These are phyloP conservation scores for Xylariaceae sp. DNA, from an alignment of 2,329 filamentous ascomycete species.

Conservation along the genomic window DNA sequence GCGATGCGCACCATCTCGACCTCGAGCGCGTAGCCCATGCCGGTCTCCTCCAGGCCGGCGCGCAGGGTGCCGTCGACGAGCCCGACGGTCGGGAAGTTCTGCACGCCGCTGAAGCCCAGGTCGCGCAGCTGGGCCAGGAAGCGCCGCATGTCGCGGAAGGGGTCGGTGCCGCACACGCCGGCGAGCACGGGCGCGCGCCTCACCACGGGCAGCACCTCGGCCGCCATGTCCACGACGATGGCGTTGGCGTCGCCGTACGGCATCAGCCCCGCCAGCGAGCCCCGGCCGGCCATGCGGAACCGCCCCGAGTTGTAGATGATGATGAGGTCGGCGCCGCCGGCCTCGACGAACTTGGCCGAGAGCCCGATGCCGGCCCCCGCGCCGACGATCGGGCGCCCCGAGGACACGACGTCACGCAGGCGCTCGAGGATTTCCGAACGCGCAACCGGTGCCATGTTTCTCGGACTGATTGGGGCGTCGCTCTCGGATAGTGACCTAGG, in stretches of 20 bases:
- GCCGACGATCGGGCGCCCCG: constrained; percentile 55
- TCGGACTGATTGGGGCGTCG: too few species aligned
- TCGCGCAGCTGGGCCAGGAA: constrained; percentile 55
- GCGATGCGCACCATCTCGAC: constrained; percentile 60
- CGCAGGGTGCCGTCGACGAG: constrained; percentile 62
- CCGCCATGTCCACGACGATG: constrained; percentile 62
- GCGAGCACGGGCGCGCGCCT: constrained; percentile 58
- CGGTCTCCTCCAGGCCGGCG: constrained; percentile 61
- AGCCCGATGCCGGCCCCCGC: constrained; percentile 64
- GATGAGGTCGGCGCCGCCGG: constrained; percentile 61
- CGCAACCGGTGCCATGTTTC: constrained; percentile 40
- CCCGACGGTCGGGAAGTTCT: constrained; percentile 69
- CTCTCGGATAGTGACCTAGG: too few species aligned
- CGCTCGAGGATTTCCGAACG: constrained; percentile 47
- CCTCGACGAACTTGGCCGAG: constrained; percentile 63
- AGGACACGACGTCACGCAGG: constrained; percentile 45
- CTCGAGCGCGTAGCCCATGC: constrained; percentile 60
- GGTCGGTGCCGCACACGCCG: constrained; percentile 64
- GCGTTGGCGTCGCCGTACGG: constrained; percentile 65
- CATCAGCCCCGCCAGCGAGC: constrained; percentile 62
- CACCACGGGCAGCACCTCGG: constrained; percentile 59
- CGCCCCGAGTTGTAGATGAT: constrained; percentile 67
- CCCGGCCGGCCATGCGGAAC: constrained; percentile 65
- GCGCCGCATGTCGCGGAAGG: constrained; percentile 53
- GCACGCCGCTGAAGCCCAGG: constrained; percentile 60